Conservation (phyloP, 257 asterid genomes). For the Ilex aquifolium region DNA sequence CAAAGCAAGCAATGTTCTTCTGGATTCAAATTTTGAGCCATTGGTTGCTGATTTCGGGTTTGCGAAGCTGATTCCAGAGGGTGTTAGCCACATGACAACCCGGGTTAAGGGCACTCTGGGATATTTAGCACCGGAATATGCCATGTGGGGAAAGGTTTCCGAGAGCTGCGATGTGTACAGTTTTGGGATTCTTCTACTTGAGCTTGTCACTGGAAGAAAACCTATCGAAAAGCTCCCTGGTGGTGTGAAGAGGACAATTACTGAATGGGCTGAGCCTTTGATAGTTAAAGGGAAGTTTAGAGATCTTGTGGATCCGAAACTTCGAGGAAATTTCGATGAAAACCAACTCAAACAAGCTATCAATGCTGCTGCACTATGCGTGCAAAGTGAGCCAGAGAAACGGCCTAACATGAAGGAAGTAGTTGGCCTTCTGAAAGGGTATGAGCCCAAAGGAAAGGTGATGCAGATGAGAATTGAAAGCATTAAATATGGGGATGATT, state of each 20-base stretch:
- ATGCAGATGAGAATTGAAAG: constrained; percentile 20
- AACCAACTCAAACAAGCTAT: constrained; percentile 16
- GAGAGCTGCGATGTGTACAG: constrained; percentile 83
- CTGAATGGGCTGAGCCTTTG: constrained; percentile 81
- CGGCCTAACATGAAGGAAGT: background rate
- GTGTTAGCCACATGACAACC: constrained; percentile 92
- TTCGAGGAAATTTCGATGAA: constrained; percentile 56
- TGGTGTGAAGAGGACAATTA: constrained; percentile 68
- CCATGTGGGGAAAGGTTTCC: constrained; percentile 91
- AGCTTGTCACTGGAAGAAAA: constrained; percentile 60
- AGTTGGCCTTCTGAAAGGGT: background rate
- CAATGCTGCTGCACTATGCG: background rate
- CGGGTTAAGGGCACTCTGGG: constrained; percentile 83
- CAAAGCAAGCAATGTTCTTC: constrained; percentile 75
- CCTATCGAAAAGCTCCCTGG: constrained; percentile 81
- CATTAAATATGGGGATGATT: constrained; percentile 57
- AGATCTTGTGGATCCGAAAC: constrained; percentile 67
- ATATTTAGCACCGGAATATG: constrained; percentile 78
- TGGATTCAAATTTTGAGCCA: constrained; percentile 70
- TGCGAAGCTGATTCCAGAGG: constrained; percentile 84
- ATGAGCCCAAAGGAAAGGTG: background rate
- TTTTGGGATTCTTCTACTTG: constrained; percentile 63
- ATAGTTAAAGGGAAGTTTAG: constrained; percentile 37
- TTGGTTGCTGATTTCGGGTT: constrained; percentile 80
- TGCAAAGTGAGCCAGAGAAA: background rate